Percentiles rank a stretch among this genome's conserved stretches.
Evolutionary conservation across 2,329 filamentous ascomycete species (phyloP).

Genomic region (Epichloe aotearoae): DNA sequence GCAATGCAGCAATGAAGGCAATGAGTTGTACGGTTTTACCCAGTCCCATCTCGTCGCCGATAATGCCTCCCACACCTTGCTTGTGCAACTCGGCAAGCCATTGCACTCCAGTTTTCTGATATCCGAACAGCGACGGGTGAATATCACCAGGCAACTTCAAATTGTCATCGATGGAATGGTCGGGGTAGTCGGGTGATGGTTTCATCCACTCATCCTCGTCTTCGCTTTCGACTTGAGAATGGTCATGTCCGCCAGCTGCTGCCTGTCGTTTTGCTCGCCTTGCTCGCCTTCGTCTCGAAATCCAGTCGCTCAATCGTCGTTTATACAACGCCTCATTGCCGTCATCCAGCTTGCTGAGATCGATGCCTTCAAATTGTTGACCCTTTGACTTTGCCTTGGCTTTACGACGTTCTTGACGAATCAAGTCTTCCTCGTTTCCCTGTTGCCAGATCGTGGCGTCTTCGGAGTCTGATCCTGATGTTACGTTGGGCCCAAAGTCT

Average conservation of each 20-base stretch:
- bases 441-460: constrained; percentile 25
- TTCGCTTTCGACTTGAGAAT: constrained; percentile 26
- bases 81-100: constrained; percentile 90
- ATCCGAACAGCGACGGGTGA: constrained; percentile 82
- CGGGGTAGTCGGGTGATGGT: constrained; percentile 70
- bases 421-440: constrained; percentile 24
- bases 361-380: constrained; percentile 27
- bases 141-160: constrained; percentile 85
- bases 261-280: constrained; percentile 26
- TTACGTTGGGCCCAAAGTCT: constrained; percentile 29
- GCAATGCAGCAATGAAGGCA: constrained; percentile 76
- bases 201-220: constrained; percentile 61
- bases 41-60: constrained; percentile 98
- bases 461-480: constrained; percentile 20
- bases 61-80: constrained; percentile 82
- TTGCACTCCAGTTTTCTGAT: constrained; percentile 92
- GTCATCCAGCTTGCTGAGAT: constrained; percentile 60
- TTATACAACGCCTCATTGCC: constrained; percentile 78
- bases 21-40: constrained; percentile 71
- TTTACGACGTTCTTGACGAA: constrained; percentile 27
- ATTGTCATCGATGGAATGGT: constrained; percentile 60
- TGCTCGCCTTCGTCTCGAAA: constrained; percentile 34
- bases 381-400: constrained; percentile 25
- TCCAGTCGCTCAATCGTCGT: constrained; percentile 62
- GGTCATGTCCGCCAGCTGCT: constrained; percentile 15